A percentile compares a stretch with the other conserved stretches of the same genome.
phyloP scores from a whole-genome alignment of 257 asterid species.

The Nicotiana attenuata region DNA sequence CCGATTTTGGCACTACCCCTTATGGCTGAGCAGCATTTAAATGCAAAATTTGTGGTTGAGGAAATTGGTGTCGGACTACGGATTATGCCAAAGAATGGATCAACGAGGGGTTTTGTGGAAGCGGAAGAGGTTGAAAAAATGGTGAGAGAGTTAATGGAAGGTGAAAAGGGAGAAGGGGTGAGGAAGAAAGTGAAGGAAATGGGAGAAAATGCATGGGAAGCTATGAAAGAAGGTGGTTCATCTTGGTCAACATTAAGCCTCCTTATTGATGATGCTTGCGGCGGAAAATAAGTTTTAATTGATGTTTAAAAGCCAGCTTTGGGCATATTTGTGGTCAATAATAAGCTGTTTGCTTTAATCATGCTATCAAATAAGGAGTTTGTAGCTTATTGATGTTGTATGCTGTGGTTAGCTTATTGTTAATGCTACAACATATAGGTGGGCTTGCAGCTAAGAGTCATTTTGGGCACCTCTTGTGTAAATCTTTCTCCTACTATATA shows the following conservation, averaged over 20 bases:
- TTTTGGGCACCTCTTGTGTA: background rate
- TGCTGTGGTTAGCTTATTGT: background rate
- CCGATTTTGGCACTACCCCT: slow-evolving; percentile 64
- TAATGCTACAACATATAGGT: background rate
- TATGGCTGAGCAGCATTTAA: slow-evolving; percentile 72
- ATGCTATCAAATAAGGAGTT: background rate
- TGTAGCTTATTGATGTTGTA: background rate
- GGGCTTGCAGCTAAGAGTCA: background rate
- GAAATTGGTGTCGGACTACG: slow-evolving; percentile 47
- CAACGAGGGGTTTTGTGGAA: slow-evolving; percentile 43
- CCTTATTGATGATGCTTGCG: background rate
- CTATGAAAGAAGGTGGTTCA: slow-evolving; percentile 48
- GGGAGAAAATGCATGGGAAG: slow-evolving; percentile 64
- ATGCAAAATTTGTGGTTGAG: slow-evolving; percentile 52
- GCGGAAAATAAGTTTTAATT: background rate
- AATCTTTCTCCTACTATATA: background rate
- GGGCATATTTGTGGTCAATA: background rate
- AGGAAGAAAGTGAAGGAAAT: slow-evolving; percentile 69
- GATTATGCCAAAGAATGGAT: slow-evolving; percentile 35
- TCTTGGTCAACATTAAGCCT: background rate
- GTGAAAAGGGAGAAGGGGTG: slow-evolving; percentile 54
- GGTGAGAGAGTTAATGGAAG: slow-evolving; percentile 44
- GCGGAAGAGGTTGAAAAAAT: slow-evolving; percentile 49
- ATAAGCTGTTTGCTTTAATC: background rate
- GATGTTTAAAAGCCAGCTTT: background rate